Percentiles rank a stretch among this genome's conserved stretches.
These are phyloP conservation scores for Trebouxiophyceae sp. DNA, from an alignment of 163 green algal genomes.

Conservation along the genomic window DNA sequence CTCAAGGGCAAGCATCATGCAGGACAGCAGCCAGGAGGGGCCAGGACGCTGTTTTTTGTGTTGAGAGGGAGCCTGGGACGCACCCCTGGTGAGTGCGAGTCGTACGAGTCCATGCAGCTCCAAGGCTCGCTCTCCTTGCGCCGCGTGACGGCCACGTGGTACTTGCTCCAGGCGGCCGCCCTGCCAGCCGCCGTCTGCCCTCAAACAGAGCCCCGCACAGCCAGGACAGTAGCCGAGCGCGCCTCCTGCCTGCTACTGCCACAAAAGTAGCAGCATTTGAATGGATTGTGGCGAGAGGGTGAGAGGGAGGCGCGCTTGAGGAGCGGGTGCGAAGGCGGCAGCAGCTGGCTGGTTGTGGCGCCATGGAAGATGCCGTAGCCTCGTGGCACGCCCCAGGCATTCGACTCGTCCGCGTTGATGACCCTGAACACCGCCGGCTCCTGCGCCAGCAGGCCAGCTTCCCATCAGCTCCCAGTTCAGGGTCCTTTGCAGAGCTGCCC, in stretches of 20 bases:
- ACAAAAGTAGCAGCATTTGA: not conserved
- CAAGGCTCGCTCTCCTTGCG: constrained; percentile 17
- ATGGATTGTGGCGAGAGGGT: too few species aligned
- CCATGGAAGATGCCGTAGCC: constrained; percentile 6
- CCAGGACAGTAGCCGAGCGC: not conserved
- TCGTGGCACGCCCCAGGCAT: constrained; percentile 2
- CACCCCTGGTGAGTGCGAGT: constrained; percentile 8
- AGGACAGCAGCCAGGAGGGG: not conserved
- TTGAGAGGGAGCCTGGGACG: too few species aligned
- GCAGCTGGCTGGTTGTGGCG: constrained; percentile 25
- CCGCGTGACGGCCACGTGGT: constrained; percentile 22
- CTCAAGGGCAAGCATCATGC: not conserved
- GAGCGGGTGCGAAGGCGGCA: constrained; percentile 26
- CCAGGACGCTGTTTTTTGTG: not conserved
- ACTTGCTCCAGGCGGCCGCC: constrained; percentile 28
- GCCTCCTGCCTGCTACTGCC: not conserved
- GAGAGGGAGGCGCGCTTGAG: constrained; percentile 10
- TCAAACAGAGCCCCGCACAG: not conserved
- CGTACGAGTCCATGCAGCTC: constrained; percentile 15
- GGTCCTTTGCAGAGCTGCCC: too few species aligned
- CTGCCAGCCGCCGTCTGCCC: not conserved
- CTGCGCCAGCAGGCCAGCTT: constrained; percentile 4
- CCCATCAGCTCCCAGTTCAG: too few species aligned
- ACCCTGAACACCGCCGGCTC: constrained; percentile 17
- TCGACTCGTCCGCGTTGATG: constrained; percentile 14